These are phyloP conservation scores for Kluyveromyces nonfermentans DNA, from an alignment of 805 yeast species.

Conservation along the genomic window DNA sequence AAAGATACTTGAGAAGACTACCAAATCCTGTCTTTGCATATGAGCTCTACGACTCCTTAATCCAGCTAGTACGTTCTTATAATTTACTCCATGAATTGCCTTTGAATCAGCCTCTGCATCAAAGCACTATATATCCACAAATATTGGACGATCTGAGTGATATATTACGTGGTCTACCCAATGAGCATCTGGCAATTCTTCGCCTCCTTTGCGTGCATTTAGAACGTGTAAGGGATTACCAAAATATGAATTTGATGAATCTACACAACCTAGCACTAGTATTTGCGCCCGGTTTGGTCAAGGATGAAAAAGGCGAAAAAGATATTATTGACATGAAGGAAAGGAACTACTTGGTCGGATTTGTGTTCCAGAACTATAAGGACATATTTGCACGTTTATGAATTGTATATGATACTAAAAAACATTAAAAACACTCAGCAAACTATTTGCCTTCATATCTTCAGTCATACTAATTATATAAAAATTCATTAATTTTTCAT, in stretches of 20 bases:
- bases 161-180: slow-evolving; percentile 49
- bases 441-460: no score
- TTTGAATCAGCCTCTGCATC: slow-evolving; percentile 7
- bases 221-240: slow-evolving; percentile 43
- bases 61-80: slow-evolving; percentile 39
- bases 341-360: slow-evolving; percentile 70
- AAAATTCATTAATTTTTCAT: not conserved
- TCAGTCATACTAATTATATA: not conserved
- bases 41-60: slow-evolving; percentile 55
- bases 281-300: slow-evolving; percentile 85
- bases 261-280: slow-evolving; percentile 78
- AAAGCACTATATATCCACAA: slow-evolving; percentile 4
- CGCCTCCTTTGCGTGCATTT: slow-evolving; percentile 55
- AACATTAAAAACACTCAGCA: no score
- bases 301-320: slow-evolving; percentile 68
- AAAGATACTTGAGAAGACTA: slow-evolving; percentile 74
- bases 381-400: slow-evolving; percentile 9
- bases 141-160: slow-evolving; percentile 34
- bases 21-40: slow-evolving; percentile 80
- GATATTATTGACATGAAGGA: slow-evolving; percentile 81
- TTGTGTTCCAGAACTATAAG: slow-evolving; percentile 43
- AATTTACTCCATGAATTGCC: slow-evolving; percentile 17
- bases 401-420: not conserved
- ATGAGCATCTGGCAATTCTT: slow-evolving; percentile 55
- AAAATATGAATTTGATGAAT: slow-evolving; percentile 67